Conservation (phyloP, 2,329 filamentous ascomycete species). For the Fusarium irregulare region DNA sequence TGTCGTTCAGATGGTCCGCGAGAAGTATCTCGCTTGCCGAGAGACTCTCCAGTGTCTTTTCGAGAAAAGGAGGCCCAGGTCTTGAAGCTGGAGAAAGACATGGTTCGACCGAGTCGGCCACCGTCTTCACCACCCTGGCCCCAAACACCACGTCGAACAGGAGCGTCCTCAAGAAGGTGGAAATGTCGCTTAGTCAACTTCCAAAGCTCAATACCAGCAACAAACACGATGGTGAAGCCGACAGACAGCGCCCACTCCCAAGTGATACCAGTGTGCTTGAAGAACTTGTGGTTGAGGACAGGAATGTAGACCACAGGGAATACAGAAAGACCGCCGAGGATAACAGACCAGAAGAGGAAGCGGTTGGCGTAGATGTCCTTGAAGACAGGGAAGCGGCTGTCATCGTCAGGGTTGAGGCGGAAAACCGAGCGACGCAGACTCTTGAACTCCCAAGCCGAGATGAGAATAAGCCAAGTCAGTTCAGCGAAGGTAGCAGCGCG, state of each 20-base stretch:
- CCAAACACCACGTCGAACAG: slow-evolving; percentile 63
- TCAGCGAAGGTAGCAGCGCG: slow-evolving; percentile 79
- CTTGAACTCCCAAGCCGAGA: slow-evolving; percentile 84
- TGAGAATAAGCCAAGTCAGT: slow-evolving; percentile 78
- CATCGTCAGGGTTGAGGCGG: slow-evolving; percentile 67
- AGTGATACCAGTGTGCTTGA: slow-evolving; percentile 76
- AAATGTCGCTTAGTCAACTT: slow-evolving; percentile 73
- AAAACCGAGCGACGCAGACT: slow-evolving; percentile 78
- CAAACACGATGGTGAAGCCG: slow-evolving; percentile 71
- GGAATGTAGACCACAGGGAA: slow-evolving; percentile 80
- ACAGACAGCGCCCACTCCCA: slow-evolving; percentile 82
- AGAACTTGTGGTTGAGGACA: slow-evolving; percentile 74
- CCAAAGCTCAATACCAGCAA: slow-evolving; percentile 76
- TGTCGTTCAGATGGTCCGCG: slow-evolving; percentile 35
- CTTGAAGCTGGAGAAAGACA: slow-evolving; percentile 65
- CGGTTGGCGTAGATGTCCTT: slow-evolving; percentile 75
- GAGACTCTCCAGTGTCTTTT: slow-evolving; percentile 55
- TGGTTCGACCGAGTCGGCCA: slow-evolving; percentile 58
- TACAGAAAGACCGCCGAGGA: slow-evolving; percentile 69
- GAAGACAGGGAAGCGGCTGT: slow-evolving; percentile 64
- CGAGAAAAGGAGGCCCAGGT: slow-evolving; percentile 58
- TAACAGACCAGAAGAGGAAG: slow-evolving; percentile 76
- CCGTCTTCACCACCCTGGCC: slow-evolving; percentile 64
- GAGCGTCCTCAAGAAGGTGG: slow-evolving; percentile 63
- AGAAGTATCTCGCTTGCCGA: slow-evolving; percentile 44